phyloP scores from a whole-genome alignment of 164 flowering plant species.

The Cinnamomum micranthum region DNA sequence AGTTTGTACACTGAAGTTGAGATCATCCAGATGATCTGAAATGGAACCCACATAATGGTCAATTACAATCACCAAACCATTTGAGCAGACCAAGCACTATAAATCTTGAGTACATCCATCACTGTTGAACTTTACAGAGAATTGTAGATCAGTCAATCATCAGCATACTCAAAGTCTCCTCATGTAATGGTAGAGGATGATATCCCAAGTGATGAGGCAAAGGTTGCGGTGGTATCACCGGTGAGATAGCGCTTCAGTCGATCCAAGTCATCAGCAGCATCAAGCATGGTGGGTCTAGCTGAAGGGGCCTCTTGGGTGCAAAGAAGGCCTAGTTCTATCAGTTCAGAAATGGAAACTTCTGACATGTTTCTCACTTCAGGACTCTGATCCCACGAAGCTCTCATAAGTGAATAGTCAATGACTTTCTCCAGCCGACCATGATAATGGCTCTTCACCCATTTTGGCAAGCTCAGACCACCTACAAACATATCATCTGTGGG shows the following conservation, averaged over 20 bases:
- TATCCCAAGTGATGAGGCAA: constrained; percentile 22
- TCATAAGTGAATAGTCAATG: constrained; percentile 17
- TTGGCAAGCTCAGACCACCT: constrained; percentile 18
- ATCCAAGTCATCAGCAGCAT: constrained; percentile 31
- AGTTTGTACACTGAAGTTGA: neutral
- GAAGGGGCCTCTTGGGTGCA: constrained; percentile 33
- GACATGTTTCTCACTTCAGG: constrained; percentile 21
- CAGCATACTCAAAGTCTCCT: neutral
- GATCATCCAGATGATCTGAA: neutral
- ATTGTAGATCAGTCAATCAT: constrained; percentile 9
- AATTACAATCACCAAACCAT: neutral
- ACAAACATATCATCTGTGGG: constrained; percentile 27
- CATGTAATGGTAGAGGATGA: constrained; percentile 11
- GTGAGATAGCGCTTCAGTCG: constrained; percentile 25
- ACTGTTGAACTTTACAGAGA: neutral
- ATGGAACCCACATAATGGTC: neutral
- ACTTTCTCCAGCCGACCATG: constrained; percentile 18
- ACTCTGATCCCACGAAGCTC: constrained; percentile 13
- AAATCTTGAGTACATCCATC: neutral
- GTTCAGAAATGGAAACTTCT: constrained; percentile 18
- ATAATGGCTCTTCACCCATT: constrained; percentile 28
- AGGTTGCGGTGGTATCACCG: constrained; percentile 26
- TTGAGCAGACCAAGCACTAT: neutral
- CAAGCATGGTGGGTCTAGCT: constrained; percentile 28
- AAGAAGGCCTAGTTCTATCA: constrained; percentile 29